phyloP scores from a whole-genome alignment of 2,329 filamentous ascomycete species.

The Sclerotinia spermophila region DNA sequence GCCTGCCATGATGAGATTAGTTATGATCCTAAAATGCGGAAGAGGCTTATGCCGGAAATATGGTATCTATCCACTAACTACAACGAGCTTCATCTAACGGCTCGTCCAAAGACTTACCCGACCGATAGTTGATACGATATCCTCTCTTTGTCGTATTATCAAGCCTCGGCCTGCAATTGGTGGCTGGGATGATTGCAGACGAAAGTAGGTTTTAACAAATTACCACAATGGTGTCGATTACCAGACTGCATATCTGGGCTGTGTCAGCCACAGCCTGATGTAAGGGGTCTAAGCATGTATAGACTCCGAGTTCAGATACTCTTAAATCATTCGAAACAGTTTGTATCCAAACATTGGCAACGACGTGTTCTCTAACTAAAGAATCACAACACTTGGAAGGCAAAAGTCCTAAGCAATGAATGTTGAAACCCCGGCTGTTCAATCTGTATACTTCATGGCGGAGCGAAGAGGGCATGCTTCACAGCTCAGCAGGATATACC shows the following conservation, averaged over 20 bases:
- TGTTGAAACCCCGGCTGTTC: not conserved
- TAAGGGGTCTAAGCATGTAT: not conserved
- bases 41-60: not conserved
- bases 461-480: not conserved
- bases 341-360: not conserved
- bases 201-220: not conserved
- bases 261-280: not conserved
- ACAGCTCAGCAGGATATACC: not conserved
- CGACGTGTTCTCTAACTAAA: not conserved
- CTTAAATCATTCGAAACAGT: not conserved
- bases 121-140: not conserved
- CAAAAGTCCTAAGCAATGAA: not conserved
- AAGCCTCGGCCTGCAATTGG: not conserved
- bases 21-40: not conserved
- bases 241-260: no score
- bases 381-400: not conserved
- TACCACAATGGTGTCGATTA: not conserved
- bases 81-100: not conserved
- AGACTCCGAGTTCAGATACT: not conserved
- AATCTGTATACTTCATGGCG: not conserved
- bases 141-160: not conserved
- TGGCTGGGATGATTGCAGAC: not conserved
- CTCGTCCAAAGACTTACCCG: not conserved
- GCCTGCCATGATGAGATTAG: not conserved
- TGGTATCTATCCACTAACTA: not conserved